These are phyloP conservation scores for Papiliotrema fonsecae DNA, from an alignment of 1,284 basidiomycete genomes.

Conservation along the genomic window DNA sequence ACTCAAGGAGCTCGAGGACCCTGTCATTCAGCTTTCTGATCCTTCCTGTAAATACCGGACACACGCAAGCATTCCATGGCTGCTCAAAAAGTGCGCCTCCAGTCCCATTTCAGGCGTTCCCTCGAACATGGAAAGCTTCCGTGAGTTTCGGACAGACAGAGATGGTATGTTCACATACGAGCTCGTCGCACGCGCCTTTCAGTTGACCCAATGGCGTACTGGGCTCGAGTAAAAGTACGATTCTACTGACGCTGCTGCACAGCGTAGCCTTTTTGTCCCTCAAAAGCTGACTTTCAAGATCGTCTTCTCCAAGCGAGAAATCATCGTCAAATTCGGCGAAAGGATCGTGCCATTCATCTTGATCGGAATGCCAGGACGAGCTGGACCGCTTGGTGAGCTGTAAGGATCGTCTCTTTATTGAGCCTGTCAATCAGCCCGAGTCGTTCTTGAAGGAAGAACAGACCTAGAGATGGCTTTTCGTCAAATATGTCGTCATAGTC, in stretches of 20 bases:
- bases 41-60: conserved; percentile 6
- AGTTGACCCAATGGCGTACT: conserved; percentile 73
- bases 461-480: conserved; percentile 2
- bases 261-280: conserved; percentile 86
- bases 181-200: conserved; percentile 76
- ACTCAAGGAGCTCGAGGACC: conserved; percentile 86
- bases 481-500: conserved; percentile 89
- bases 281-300: conserved; percentile 79
- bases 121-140: conserved; percentile 67
- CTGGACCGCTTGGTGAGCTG: conserved; percentile 76
- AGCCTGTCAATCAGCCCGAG: background rate
- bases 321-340: conserved; percentile 94
- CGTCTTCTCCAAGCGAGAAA: conserved; percentile 62
- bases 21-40: conserved; percentile 9
- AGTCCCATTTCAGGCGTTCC: conserved; percentile 73
- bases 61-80: conserved; percentile 84
- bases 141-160: background rate
- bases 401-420: conserved; percentile 15
- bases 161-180: conserved; percentile 55
- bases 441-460: background rate
- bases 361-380: conserved; percentile 77
- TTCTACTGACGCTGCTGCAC: conserved; percentile 69
- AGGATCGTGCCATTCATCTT: conserved; percentile 83
- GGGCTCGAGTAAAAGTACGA: conserved; percentile 80
- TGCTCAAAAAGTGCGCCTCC: conserved; percentile 78